Base-by-base conservation (phyloP, 352 stramenopile genomes). In the Phytophthora parvispora region DNA sequence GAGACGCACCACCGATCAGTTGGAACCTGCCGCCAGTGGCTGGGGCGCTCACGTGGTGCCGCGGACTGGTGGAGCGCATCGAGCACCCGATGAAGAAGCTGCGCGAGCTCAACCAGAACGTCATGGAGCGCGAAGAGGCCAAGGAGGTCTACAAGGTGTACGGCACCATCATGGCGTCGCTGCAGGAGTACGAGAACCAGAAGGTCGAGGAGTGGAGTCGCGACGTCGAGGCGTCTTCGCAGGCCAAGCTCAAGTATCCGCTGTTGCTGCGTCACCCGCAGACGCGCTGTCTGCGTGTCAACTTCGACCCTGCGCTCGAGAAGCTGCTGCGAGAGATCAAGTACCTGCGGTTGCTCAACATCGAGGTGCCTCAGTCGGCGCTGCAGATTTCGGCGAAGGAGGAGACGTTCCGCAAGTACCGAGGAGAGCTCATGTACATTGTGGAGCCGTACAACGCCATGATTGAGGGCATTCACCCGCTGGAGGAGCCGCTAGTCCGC, bases 121-220 rank as follows among this genome's bases (percentile, higher is more conserved):
- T 99, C 42, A 97, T 99, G 81, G 97, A 99, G 47, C 95, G 98
- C 4, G 97, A 99, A 70, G 97, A 99, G 79, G 96, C 97, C 25
- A 99, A 99, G 65, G 97, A 99, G 68, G 97, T 99, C n/a, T 94
- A 97, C 69, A 99, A 99, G 75, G 92, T 99, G 0, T 99, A 99
- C 62, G 87, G 85, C 12, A 98, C 93, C 20, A 98, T 99, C 64
- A 95, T 99, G 64, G 91, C 96, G 24, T 98, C 93, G n/a, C 75
- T 99, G 36, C 83, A 99, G 57, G 97, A 99, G 71, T 99, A 98
- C 63, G 97, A 99, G 72, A 97, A 93, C 58, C 94, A 99, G 64
- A 99, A 99, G 64, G 97, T 99, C 7, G 91, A 98, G 64, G 94
- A 99, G 64, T 99, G 97, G 98, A 97, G 95, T 57, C 83, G 89